Base-by-base conservation (phyloP, 2,329 filamentous ascomycete genomes). In the Cladophialophora bantiana region DNA sequence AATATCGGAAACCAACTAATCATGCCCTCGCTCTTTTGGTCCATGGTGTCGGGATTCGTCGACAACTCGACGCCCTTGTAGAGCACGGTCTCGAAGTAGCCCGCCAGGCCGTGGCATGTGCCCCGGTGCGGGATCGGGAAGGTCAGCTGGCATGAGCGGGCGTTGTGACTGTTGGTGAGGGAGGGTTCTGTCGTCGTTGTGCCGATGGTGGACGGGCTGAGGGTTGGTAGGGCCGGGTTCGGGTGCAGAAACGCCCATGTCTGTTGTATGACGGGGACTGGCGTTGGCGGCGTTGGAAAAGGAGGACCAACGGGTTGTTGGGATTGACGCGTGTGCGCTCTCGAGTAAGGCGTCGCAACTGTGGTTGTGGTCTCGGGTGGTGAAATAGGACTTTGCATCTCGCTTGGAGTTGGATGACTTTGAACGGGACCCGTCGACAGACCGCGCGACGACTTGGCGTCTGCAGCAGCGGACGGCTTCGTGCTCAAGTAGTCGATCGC, bases 1-100 rank as follows among this genome's bases (percentile, higher is more conserved):
- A 94, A 97, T 35, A 99, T 98, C 1, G 95, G 95, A 77, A 99
- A 99, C 95, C 95, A 99, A 63, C 92, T 96, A 70, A 97, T 96
- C 96, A 99, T 99, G 74, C 96, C 94, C 76, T 90, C 91, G 83
- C 93, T 97, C 86, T 98, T 98, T 65, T 83, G 82, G 64, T 95
- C 92, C 80, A 99, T 98, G 35, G 90, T 92, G 70, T 96, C 91
- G 0, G 95, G 96, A 74, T 97, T 90, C 3, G 91, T 99, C 75
- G 93, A 96, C 67, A 99, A 85, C 38, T 69, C 69, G 55, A 71
- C 69, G 13, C 70, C 70, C 1, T 81, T 85, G 76, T 98, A 99
- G 20, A 99, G 84, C n/a, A 96, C 92, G 0, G 93, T 93, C 80
- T 99, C 95, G 77, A 99, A 99, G 78, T 97, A 99, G 0, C 94